Evolutionary conservation across 768 basidiomycete genomes (phyloP), one percentile per base, ranked within the genome.

Genomic region (Leccinum variicolor): DNA sequence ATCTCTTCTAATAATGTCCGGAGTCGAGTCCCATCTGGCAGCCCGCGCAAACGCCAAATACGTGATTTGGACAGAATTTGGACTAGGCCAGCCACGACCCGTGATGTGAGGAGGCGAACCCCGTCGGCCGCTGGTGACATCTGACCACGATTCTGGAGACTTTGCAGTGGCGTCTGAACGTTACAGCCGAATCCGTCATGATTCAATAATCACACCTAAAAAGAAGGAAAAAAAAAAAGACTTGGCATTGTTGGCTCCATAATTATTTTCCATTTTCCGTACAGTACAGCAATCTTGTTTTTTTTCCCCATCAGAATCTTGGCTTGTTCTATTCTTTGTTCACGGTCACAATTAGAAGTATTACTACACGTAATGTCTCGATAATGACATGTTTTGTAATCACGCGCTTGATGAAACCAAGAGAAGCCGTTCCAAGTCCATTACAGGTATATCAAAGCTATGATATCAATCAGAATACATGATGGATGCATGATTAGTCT

Each of bases 81-180:
- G 64, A 65, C 59, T 4, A 60, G 63, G 52, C 67, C 70, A 3
- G 54, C 57, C 25, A 52, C 62, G n/a, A 56, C 69, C 46, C 58
- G 61, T 62, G 69, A 70, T 52, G 50, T 62, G 25, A 70, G 70
- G 53, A 66, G 59, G 47, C 70, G 72, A 51, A 74, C 70, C 1
- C 62, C 70, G 23, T 74, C 71, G 29, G 73, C 67, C 41, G 69
- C 73, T 26, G 71, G 73, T 36, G 70, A 59, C 48, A 72, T 72
- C 39, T 72, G 58, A 67, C 50, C 34, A 14, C 45, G 47, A 45
- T 59, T 25, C 47, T 33, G 50, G 33, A 11, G 28, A 53, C 54
- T 53, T 61, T 57, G 54, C 50, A 46, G 50, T 57, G 58, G 53
- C 28, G 59, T 52, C 10, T 47, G 36, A 47, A 33, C 31, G 31